Evolutionary conservation across 768 basidiomycete species (phyloP), one percentile per base, ranked within the genome.

Genomic region (Agaricus blazei): DNA sequence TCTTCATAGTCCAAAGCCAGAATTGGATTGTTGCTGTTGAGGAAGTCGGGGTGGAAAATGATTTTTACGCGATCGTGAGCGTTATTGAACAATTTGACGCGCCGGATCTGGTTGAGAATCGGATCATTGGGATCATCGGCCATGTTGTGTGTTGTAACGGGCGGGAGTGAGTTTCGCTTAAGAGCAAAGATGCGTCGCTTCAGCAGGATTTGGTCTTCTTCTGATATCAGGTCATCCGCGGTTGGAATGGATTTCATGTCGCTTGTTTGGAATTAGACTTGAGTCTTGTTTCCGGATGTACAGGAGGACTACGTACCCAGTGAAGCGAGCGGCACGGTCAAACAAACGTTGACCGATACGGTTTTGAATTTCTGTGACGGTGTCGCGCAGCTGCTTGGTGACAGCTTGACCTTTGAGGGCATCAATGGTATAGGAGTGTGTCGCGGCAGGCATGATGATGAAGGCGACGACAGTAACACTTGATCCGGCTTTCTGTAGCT

Each of bases 71-170:
- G 86, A 68, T 99, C 97, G 26, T 76, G 62, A n/a, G 79, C 69
- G 23, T 81, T 72, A 70, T 99, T 99, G 82, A 98, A 99, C 38
- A 99, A 76, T 66, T 91, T 87, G 29, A 98, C 94, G 26, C 92
- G 83, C 15, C 97, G 85, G 59, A 99, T 89, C 67, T 98, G 96
- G 72, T 87, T 97, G 46, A 99, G 72, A 60, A 99, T 91, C 5
- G 97, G 97, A 66, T 99, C 97, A 63, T 72, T 87, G 31, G 81
- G 74, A 67, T 98, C 96, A 67, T 98, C 96, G 24, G 80, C 83
- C 97, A 98, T 98, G 73, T 99, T 99, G 75, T 99, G 97, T 14
- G 97, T 99, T n/a, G 88, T 88, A 42, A 99, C 81, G 1, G 97
- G 92, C 0, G 97, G 97, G n/a, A 94, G 82, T 9, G 90, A 85